Evolutionary conservation across 129 eudicot species (phyloP).

Genomic region (Chrysanthemum seticuspe): DNA sequence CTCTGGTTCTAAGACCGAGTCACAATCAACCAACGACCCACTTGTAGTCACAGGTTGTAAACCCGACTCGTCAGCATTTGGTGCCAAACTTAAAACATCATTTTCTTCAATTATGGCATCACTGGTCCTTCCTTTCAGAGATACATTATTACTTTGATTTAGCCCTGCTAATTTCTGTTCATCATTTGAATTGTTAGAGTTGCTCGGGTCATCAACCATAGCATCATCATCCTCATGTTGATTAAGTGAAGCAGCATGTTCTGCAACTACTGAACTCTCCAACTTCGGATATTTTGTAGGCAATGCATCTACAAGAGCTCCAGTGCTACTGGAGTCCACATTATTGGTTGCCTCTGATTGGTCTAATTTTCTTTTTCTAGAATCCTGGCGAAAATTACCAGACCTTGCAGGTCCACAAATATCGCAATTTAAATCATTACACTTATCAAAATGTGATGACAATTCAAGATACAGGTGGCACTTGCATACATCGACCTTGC

Average conservation of each 20-base stretch:
- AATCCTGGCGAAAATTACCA: constrained; percentile 24
- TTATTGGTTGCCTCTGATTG: constrained; percentile 14
- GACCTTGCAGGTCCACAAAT: constrained; percentile 51
- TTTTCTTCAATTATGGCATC: constrained; percentile 16
- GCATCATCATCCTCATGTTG: not conserved
- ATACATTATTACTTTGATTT: constrained; percentile 17
- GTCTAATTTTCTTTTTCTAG: constrained; percentile 35
- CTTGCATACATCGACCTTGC: constrained; percentile 45
- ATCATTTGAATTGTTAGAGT: constrained; percentile 17
- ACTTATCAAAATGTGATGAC: constrained; percentile 56
- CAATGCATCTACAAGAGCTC: constrained; percentile 27
- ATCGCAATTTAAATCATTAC: constrained; percentile 33
- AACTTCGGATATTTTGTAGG: constrained; percentile 49
- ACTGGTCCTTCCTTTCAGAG: constrained; percentile 19
- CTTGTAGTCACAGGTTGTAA: constrained; percentile 28
- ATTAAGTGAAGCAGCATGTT: constrained; percentile 1
- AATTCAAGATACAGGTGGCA: constrained; percentile 36
- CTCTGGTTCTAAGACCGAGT: constrained; percentile 17
- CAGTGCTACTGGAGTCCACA: constrained; percentile 19
- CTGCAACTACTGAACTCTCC: constrained; percentile 31
- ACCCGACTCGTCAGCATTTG: constrained; percentile 16
- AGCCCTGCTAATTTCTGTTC: constrained; percentile 18
- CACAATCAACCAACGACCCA: constrained; percentile 34
- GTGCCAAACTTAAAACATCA: no score
- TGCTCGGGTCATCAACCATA: no score